Conservation (phyloP, 2,329 filamentous ascomycete genomes). For the Fusarium nurragi region DNA sequence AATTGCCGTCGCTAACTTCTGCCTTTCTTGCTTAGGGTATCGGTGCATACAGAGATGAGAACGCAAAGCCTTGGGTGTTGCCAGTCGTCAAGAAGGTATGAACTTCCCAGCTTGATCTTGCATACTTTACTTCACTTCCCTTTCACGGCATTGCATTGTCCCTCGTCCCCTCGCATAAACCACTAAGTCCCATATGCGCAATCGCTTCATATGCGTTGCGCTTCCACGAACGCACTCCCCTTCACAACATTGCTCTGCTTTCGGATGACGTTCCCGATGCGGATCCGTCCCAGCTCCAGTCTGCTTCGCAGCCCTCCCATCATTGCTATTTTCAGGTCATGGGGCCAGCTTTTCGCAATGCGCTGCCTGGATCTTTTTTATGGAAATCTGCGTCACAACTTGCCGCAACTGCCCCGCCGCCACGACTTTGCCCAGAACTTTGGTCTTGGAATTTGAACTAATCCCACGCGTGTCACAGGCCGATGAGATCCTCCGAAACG, state of each 20-base stretch:
- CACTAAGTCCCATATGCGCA: neutral
- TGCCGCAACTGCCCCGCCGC: conserved; percentile 27
- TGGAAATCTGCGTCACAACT: conserved; percentile 25
- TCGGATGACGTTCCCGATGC: conserved; percentile 6
- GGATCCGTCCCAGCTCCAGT: conserved; percentile 16
- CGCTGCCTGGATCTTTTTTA: conserved; percentile 25
- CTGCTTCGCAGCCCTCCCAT: conserved; percentile 18
- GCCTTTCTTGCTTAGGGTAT: conserved; percentile 63
- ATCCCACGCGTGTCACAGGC: conserved; percentile 67
- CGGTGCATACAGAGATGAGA: conserved; percentile 93
- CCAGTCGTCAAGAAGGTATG: conserved; percentile 94
- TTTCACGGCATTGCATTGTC: conserved; percentile 12
- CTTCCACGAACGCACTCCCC: conserved; percentile 18
- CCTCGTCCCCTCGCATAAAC: conserved; percentile 9
- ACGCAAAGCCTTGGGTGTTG: conserved; percentile 96
- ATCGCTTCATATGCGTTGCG: conserved; percentile 13
- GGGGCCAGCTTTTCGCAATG: conserved; percentile 23
- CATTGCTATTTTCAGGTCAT: conserved; percentile 36
- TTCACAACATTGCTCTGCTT: neutral
- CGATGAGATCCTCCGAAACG: conserved; percentile 86
- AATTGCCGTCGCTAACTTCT: conserved; percentile 18
- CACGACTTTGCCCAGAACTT: conserved; percentile 10
- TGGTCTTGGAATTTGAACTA: conserved; percentile 31
- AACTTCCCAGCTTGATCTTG: conserved; percentile 7
- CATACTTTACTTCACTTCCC: conserved; percentile 7